These are phyloP conservation scores for Penicillium herquei DNA, from an alignment of 495 filamentous ascomycete genomes.

Conservation along the genomic window DNA sequence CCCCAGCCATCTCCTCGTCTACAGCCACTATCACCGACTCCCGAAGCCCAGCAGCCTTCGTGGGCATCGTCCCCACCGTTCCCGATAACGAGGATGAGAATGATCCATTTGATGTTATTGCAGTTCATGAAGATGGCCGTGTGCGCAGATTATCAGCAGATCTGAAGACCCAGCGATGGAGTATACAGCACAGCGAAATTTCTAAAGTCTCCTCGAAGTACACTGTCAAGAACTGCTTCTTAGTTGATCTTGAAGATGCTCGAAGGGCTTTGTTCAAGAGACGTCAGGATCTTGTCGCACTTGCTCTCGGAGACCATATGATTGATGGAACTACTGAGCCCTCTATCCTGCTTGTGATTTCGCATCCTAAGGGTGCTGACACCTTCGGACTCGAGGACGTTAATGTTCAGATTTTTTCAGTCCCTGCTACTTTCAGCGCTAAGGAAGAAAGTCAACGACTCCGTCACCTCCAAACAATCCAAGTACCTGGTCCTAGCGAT, in stretches of 20 bases:
- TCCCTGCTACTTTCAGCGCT: slow-evolving; percentile 27
- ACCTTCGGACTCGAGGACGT: slow-evolving; percentile 34
- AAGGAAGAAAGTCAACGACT: slow-evolving; percentile 37
- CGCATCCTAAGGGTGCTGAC: slow-evolving; percentile 32
- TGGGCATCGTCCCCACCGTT: slow-evolving; percentile 38
- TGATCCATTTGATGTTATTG: slow-evolving; percentile 41
- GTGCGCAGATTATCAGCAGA: slow-evolving; percentile 42
- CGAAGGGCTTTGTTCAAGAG: slow-evolving; percentile 43
- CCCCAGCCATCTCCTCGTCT: slow-evolving; percentile 41
- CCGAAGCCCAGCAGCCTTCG: slow-evolving; percentile 38
- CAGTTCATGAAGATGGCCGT: slow-evolving; percentile 46
- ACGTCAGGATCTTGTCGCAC: slow-evolving; percentile 40
- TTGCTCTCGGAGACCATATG: slow-evolving; percentile 35
- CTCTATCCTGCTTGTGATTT: slow-evolving; percentile 42
- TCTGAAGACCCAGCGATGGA: slow-evolving; percentile 42
- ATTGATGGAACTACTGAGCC: slow-evolving; percentile 30
- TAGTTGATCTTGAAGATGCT: slow-evolving; percentile 47
- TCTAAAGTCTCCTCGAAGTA: slow-evolving; percentile 30
- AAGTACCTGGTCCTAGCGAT: slow-evolving; percentile 31
- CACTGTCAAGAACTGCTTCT: slow-evolving; percentile 38
- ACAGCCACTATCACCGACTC: slow-evolving; percentile 41
- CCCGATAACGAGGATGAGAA: slow-evolving; percentile 22
- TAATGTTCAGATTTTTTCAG: slow-evolving; percentile 43
- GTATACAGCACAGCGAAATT: slow-evolving; percentile 40
- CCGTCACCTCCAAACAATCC: slow-evolving; percentile 39